A percentile compares a stretch with the other conserved stretches of the same genome.
Evolutionary conservation across 2,329 filamentous ascomycete genomes (phyloP).

Genomic region (Aspergillus quadricinctus): DNA sequence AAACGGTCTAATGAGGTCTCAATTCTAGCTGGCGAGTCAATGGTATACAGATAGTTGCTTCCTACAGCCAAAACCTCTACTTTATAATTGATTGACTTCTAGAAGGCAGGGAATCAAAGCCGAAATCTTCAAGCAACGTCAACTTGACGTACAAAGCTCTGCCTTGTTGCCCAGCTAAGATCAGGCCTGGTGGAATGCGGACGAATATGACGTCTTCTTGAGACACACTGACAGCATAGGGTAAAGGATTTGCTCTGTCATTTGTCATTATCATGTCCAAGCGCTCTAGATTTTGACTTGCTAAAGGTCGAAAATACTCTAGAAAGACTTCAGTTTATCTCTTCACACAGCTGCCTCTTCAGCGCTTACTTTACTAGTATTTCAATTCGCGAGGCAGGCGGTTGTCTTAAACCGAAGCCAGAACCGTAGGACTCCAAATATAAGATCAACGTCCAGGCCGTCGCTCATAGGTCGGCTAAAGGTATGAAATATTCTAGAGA

Average conservation of each 20-base stretch:
- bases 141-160: slow-evolving; percentile 14
- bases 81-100: not conserved
- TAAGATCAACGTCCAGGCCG: not conserved
- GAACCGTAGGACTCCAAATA: not conserved
- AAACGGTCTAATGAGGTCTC: not conserved
- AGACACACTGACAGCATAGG: not conserved
- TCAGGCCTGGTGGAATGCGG: not conserved
- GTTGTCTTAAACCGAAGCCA: not conserved
- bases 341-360: not conserved
- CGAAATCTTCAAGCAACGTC: slow-evolving; percentile 8
- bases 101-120: not conserved
- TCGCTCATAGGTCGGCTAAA: not conserved
- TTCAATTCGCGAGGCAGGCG: too few species aligned
- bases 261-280: not conserved
- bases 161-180: not conserved
- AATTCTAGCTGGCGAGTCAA: not conserved
- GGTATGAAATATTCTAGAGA: too few species aligned
- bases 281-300: not conserved
- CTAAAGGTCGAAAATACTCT: not conserved
- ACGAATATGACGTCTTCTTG: not conserved
- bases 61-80: not conserved
- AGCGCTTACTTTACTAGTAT: not conserved
- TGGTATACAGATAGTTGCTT: not conserved
- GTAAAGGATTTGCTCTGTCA: not conserved
- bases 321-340: not conserved